A percentile compares a stretch with the other conserved stretches of the same genome.
phyloP scores from a whole-genome alignment of 345 rosid species.

The Lepidium aucheri region DNA sequence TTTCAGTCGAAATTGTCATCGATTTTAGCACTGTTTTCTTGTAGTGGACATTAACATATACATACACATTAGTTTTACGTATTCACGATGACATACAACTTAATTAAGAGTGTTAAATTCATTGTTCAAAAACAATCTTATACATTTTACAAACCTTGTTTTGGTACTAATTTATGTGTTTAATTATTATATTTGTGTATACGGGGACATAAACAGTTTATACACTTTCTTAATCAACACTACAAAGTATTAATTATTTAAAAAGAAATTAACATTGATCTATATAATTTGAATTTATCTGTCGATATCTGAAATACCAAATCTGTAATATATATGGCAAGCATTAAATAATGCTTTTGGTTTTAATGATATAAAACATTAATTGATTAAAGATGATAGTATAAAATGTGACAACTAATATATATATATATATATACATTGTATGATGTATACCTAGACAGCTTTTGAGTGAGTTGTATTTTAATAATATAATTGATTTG shows the following conservation, averaged over 20 bases:
- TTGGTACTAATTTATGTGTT: too few relatives aligned
- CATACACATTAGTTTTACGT: too few relatives aligned
- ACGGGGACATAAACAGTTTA: neutral
- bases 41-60: too few relatives aligned
- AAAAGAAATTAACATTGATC: neutral
- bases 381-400: neutral
- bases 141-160: too few relatives aligned
- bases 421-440: neutral
- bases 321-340: neutral
- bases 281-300: neutral
- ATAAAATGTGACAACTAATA: slow-evolving; percentile 1
- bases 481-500: neutral
- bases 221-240: neutral
- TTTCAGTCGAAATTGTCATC: too few relatives aligned
- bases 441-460: slow-evolving; percentile 14
- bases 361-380: neutral
- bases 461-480: slow-evolving; percentile 16
- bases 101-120: too few relatives aligned
- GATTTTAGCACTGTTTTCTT: too few relatives aligned
- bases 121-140: too few relatives aligned
- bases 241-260: neutral
- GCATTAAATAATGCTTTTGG: neutral
- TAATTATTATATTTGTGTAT: too few relatives aligned
- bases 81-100: too few relatives aligned
- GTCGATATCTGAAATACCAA: neutral